Evolutionary conservation across 495 filamentous ascomycete genomes (phyloP).

Genomic region (Neurospora sp.): DNA sequence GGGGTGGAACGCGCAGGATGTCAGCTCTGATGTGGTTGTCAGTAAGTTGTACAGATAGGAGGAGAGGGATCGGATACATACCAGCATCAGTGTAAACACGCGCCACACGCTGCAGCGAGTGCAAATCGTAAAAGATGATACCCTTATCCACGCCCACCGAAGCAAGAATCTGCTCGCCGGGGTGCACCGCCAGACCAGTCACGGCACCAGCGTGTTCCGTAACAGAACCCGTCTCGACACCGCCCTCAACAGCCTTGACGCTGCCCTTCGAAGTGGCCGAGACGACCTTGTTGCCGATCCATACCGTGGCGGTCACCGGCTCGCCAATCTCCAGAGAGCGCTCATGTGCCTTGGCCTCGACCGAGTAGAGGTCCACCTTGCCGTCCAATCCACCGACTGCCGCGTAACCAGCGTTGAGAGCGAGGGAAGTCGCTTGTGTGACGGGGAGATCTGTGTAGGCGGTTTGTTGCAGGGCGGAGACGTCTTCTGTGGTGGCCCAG

Average conservation of each 20-base stretch:
- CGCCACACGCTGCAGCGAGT: constrained; percentile 50
- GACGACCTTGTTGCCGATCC: constrained; percentile 62
- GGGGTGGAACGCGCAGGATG: constrained; percentile 79
- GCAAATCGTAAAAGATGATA: constrained; percentile 81
- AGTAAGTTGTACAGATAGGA: constrained; percentile 11
- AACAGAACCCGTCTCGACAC: constrained; percentile 53
- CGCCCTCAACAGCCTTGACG: constrained; percentile 69
- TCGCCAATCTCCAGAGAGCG: constrained; percentile 55
- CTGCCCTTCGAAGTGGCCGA: constrained; percentile 65
- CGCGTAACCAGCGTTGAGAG: constrained; percentile 62
- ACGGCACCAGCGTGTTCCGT: constrained; percentile 70
- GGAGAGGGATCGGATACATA: constrained; percentile 35
- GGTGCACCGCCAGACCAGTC: constrained; percentile 69
- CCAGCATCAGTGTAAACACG: constrained; percentile 75
- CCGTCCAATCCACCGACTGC: constrained; percentile 73
- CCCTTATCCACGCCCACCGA: constrained; percentile 90
- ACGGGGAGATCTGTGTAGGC: constrained; percentile 58
- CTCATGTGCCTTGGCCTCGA: constrained; percentile 58
- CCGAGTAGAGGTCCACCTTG: constrained; percentile 66
- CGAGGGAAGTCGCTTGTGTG: constrained; percentile 48
- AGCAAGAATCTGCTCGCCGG: constrained; percentile 72
- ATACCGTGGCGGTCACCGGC: constrained; percentile 67
- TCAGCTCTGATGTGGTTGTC: constrained; percentile 52
- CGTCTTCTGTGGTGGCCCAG: constrained; percentile 69
- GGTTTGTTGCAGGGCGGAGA: constrained; percentile 54